Evolutionary conservation across 805 yeast genomes (phyloP).

Genomic region (Kazachstania taianensis): DNA sequence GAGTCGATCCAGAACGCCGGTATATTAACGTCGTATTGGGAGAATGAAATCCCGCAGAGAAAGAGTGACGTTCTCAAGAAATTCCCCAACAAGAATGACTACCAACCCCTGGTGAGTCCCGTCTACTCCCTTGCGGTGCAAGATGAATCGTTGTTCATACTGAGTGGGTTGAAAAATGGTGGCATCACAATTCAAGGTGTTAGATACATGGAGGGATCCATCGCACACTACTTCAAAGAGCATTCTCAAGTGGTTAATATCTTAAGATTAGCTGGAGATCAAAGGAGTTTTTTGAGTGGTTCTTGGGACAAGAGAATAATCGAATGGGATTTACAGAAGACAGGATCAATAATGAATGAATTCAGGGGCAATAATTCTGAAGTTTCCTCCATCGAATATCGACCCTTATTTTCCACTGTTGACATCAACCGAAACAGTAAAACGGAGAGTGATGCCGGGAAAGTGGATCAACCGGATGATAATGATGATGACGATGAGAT

Average conservation of each 20-base stretch:
- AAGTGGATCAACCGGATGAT: background rate
- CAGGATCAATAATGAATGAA: constrained; percentile 36
- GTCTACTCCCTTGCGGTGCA: constrained; percentile 84
- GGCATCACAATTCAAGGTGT: constrained; percentile 80
- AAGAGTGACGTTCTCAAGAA: constrained; percentile 31
- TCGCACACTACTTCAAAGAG: constrained; percentile 57
- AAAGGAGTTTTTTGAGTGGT: constrained; percentile 64
- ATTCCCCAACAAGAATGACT: constrained; percentile 29
- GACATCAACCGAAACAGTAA: constrained; percentile 34
- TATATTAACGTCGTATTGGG: constrained; percentile 80
- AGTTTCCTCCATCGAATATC: constrained; percentile 60
- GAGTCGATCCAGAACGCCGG: constrained; percentile 85
- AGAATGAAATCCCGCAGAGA: constrained; percentile 80
- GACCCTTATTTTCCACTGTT: constrained; percentile 45
- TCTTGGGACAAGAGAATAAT: constrained; percentile 79
- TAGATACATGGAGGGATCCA: constrained; percentile 70
- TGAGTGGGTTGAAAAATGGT: constrained; percentile 74
- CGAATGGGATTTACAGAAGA: constrained; percentile 76
- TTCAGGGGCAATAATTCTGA: constrained; percentile 64
- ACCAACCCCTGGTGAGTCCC: constrained; percentile 60
- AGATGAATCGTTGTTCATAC: constrained; percentile 69
- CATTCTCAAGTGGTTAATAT: constrained; percentile 74
- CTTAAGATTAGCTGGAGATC: constrained; percentile 49
- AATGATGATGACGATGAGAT: constrained; percentile 34
- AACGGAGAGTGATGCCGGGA: constrained; percentile 3